Conservation (phyloP, 139 green algal species). For the Bryopsis sp. region DNA sequence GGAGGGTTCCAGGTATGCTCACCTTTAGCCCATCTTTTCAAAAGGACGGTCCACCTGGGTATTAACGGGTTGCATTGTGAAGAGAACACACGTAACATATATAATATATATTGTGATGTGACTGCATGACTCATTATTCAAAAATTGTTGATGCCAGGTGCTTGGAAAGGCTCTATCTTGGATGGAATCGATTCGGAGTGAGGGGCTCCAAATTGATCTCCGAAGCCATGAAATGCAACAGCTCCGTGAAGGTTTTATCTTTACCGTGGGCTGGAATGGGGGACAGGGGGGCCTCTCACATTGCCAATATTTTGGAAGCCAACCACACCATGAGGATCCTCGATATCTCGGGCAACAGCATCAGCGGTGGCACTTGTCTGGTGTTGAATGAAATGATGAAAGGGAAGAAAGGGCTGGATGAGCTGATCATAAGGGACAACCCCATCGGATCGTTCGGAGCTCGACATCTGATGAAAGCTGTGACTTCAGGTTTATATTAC, state of each 20-base stretch:
- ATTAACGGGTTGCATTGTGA: no score
- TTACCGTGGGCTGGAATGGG: constrained; percentile 15
- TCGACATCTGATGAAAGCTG: background rate
- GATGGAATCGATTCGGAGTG: constrained; percentile 7
- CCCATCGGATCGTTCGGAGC: constrained; percentile 11
- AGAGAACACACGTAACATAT: no score
- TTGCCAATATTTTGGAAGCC: constrained; percentile 5
- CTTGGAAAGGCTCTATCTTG: background rate
- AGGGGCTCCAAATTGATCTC: background rate
- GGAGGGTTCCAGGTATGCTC: no score
- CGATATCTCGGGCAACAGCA: constrained; percentile 19
- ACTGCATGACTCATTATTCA: no score
- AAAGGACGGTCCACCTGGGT: no score
- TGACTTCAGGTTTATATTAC: constrained; percentile 4
- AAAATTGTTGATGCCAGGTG: background rate
- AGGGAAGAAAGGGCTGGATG: background rate
- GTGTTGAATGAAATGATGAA: background rate
- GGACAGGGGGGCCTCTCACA: constrained; percentile 13
- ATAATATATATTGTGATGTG: no score
- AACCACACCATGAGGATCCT: constrained; percentile 11
- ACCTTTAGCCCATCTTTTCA: no score
- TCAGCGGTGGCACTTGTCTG: constrained; percentile 5
- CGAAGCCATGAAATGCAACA: constrained; percentile 19
- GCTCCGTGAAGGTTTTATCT: background rate
- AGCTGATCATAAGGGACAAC: constrained; percentile 3